Conservation (phyloP, 163 green algal genomes). For the Prototheca stagnorum region DNA sequence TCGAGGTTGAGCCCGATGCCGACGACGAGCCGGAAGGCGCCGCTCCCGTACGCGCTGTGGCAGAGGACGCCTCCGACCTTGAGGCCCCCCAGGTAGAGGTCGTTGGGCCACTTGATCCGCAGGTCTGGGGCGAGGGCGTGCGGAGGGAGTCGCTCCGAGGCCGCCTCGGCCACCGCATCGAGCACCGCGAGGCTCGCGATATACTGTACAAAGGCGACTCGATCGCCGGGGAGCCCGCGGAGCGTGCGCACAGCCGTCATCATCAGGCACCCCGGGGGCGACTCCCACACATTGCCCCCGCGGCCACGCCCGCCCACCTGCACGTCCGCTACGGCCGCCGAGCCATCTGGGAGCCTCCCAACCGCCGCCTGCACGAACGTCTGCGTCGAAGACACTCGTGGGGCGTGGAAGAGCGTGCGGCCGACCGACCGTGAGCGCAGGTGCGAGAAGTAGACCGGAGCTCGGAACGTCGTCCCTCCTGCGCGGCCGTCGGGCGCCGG, state of each 20-base stretch:
- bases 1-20: slow-evolving; percentile 80
- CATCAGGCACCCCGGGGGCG: slow-evolving; percentile 82
- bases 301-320: slow-evolving; percentile 42
- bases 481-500: no score
- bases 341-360: slow-evolving; percentile 22
- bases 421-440: slow-evolving; percentile 13
- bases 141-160: slow-evolving; percentile 6
- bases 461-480: no score
- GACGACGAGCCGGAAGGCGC: slow-evolving; percentile 47
- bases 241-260: slow-evolving; percentile 47
- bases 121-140: slow-evolving; percentile 36
- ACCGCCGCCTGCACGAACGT: slow-evolving; percentile 28
- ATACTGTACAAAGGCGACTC: slow-evolving; percentile 89
- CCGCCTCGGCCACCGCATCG: slow-evolving; percentile 40
- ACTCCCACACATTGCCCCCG: slow-evolving; percentile 71
- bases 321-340: slow-evolving; percentile 31
- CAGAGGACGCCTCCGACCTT: slow-evolving; percentile 90
- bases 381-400: slow-evolving; percentile 25
- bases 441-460: slow-evolving; percentile 5
- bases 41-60: slow-evolving; percentile 50
- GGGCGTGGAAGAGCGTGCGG: slow-evolving; percentile 18
- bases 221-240: slow-evolving; percentile 36
- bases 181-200: slow-evolving; percentile 73
- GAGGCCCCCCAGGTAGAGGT: slow-evolving; percentile 61
- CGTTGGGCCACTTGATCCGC: slow-evolving; percentile 94